Base-by-base conservation (phyloP, 1,139 yeast genomes). In the Pneumocystis jirovecii region DNA sequence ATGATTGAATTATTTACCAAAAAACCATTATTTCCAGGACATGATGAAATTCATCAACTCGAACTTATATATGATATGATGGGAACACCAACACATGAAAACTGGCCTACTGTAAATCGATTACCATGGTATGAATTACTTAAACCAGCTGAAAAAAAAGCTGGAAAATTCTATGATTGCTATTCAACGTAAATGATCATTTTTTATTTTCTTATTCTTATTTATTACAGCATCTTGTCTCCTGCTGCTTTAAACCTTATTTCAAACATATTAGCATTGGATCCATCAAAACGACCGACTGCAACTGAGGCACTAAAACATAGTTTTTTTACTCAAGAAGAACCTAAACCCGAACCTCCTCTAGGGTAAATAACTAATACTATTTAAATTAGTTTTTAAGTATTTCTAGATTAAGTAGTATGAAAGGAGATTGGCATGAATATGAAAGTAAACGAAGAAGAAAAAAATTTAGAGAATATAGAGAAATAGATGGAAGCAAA, bases 41-140 rank as follows among this genome's bases (percentile, higher is more conserved):
- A 82, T 63, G 96, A 93, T 74, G 98, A 93, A 72, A 82, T 93
- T 39, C 85, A 88, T 64, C 97, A 93, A 74, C 75, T 93, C 61
- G 80, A 82, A 69, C 83, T 86, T 64, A 89, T 93, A 17, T 89
- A 86, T 73, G 84, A 85, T 66, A 76, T 87, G 0, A 83, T 91
- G 91, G 98, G 98, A 0, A 87, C 96, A 0, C 97, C 97, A 2
- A 80, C 82, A 4, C 73, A 77, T 12, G 82, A 81, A n/a, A 79
- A 80, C 42, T 93, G 97, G 97, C 93, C 96, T 0, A 83, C 80
- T 17, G 81, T 87, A 59, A 84, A 82, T 68, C 78, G 81, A 62
- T 79, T 91, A 72, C 97, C 98, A 0, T 93, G 98, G 98, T 90
- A 85, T 77, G 93, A 89, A 71, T 82, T 93, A 82, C 76, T 91